Percentiles rank a stretch among this genome's conserved stretches.
phyloP scores from a whole-genome alignment of 2,329 filamentous ascomycete species.

The Verticillium isaacii region DNA sequence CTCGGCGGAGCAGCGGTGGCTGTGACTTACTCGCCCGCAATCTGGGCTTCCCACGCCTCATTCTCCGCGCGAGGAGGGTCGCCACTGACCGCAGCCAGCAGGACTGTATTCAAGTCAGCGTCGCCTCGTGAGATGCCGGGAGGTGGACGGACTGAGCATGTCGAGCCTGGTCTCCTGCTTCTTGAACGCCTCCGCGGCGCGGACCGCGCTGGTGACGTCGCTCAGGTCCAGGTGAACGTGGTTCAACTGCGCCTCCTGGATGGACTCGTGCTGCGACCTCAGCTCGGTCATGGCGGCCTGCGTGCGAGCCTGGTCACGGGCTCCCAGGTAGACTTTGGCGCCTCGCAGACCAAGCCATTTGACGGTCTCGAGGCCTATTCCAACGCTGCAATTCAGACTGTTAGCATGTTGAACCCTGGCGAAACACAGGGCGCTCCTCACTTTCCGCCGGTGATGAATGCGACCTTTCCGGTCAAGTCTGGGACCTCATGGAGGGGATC shows the following conservation, averaged over 20 bases:
- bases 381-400: conserved; percentile 6
- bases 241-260: conserved; percentile 8
- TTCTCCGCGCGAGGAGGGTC: background rate
- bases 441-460: conserved; percentile 16
- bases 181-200: conserved; percentile 12
- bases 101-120: conserved; percentile 11
- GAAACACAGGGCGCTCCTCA: conserved; percentile 12
- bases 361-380: conserved; percentile 16
- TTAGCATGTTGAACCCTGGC: background rate
- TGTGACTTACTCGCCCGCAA: conserved; percentile 15
- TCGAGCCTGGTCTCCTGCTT: conserved; percentile 15
- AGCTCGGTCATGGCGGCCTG: conserved; percentile 1
- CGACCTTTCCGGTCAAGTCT: conserved; percentile 15
- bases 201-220: conserved; percentile 11
- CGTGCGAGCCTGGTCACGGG: conserved; percentile 14
- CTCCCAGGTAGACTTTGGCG: conserved; percentile 19
- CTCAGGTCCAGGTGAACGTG: conserved; percentile 18
- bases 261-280: background rate
- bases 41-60: conserved; percentile 14
- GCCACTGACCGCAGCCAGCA: conserved; percentile 13
- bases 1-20: background rate
- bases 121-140: background rate
- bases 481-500: conserved; percentile 8
- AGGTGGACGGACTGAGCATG: conserved; percentile 15
- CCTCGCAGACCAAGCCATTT: conserved; percentile 17